A percentile compares a stretch with the other conserved stretches of the same genome.
Conservation (phyloP, 441 rosid species). For the Viola pubescens region DNA sequence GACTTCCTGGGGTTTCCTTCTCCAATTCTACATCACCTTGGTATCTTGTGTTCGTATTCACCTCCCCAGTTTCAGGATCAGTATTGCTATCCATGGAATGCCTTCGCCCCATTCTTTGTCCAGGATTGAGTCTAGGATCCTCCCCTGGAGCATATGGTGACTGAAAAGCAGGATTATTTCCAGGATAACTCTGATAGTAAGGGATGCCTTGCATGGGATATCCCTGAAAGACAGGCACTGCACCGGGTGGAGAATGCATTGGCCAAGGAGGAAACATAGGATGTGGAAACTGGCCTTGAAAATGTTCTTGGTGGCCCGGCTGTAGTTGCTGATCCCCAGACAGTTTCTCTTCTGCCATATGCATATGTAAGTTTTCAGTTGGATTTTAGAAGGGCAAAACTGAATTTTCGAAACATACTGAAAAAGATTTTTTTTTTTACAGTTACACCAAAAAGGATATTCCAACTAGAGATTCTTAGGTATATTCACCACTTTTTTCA, state of each 20-base stretch:
- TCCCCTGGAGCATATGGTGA: conserved; percentile 58
- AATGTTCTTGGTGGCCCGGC: conserved; percentile 42
- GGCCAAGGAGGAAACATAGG: conserved; percentile 80
- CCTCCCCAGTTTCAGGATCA: conserved; percentile 42
- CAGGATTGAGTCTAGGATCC: conserved; percentile 44
- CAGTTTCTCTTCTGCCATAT: conserved; percentile 52
- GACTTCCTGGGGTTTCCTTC: conserved; percentile 25
- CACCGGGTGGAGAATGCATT: conserved; percentile 79
- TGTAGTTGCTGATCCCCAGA: conserved; percentile 46
- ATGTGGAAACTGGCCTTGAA: conserved; percentile 68
- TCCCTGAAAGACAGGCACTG: conserved; percentile 72
- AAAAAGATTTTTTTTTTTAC: too few species aligned
- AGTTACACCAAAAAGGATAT: neutral
- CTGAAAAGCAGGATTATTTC: conserved; percentile 52
- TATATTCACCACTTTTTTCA: neutral
- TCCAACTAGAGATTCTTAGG: conserved; percentile 1
- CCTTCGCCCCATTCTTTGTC: conserved; percentile 47
- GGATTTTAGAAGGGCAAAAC: neutral
- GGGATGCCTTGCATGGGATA: conserved; percentile 83
- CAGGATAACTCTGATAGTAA: conserved; percentile 64
- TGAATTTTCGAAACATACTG: too few species aligned
- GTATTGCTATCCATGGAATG: conserved; percentile 50
- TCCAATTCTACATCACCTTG: conserved; percentile 39
- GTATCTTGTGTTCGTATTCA: conserved; percentile 35
- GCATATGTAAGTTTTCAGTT: conserved; percentile 9